phyloP scores from a whole-genome alignment of 257 asterid species.

The Solanum ossicruentum region DNA sequence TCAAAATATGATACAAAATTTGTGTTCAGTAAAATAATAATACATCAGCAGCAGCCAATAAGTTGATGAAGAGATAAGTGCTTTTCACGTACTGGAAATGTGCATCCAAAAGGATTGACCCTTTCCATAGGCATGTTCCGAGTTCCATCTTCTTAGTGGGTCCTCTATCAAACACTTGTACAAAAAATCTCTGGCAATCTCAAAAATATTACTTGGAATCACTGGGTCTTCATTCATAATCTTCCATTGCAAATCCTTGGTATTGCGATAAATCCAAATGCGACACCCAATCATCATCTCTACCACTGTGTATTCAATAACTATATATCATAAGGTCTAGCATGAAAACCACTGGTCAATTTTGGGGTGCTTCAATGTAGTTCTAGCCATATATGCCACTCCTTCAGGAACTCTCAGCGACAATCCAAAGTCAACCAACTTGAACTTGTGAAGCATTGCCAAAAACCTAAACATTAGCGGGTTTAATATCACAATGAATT shows the following conservation, averaged over 20 bases:
- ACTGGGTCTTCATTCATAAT: background rate
- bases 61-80: background rate
- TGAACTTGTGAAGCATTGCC: too few relatives aligned
- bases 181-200: background rate
- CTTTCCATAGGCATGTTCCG: background rate
- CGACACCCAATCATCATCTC: background rate
- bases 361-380: background rate
- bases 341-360: background rate
- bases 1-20: background rate
- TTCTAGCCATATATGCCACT: background rate
- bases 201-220: background rate
- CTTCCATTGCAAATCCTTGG: background rate
- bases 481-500: too few relatives aligned
- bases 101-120: background rate
- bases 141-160: constrained; percentile 2
- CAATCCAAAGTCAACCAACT: background rate
- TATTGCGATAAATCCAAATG: background rate
- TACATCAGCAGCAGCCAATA: background rate
- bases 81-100: background rate
- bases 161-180: background rate
- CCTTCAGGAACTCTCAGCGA: background rate
- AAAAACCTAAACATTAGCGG: too few relatives aligned
- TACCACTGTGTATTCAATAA: background rate
- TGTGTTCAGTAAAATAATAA: background rate
- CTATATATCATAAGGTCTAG: background rate